Conservation (phyloP, 2,329 filamentous ascomycete species). For the Pyricularia pennisetigena region DNA sequence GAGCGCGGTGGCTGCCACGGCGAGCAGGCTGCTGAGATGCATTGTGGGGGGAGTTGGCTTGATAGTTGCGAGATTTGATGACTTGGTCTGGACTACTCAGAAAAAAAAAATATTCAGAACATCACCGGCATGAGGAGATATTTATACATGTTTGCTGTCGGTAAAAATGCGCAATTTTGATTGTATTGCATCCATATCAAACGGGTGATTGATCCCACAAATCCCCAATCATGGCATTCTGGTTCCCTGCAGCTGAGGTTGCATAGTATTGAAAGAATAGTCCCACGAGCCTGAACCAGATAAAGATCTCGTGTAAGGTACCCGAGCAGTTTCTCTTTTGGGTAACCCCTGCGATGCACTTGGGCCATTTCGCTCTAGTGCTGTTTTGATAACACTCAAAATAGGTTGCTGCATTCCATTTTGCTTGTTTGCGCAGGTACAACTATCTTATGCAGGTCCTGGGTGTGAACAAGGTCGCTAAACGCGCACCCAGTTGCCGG, state of each 20-base stretch:
- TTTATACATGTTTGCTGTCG: neutral
- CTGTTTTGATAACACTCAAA: neutral
- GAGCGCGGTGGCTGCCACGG: neutral
- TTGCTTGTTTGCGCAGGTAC: neutral
- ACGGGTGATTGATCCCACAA: neutral
- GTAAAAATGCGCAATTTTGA: neutral
- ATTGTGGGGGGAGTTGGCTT: neutral
- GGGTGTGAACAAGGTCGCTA: neutral
- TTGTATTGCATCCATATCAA: neutral
- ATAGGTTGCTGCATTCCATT: neutral
- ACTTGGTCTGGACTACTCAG: neutral
- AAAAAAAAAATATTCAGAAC: too few species aligned
- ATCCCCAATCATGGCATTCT: neutral
- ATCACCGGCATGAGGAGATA: neutral
- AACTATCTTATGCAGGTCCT: neutral
- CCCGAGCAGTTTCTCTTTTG: neutral
- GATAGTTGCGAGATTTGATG: neutral
- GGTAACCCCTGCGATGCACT: too few species aligned
- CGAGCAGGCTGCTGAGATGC: neutral
- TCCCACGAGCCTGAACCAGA: neutral
- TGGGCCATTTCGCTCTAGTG: neutral
- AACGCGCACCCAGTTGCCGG: neutral
- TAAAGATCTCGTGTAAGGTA: neutral
- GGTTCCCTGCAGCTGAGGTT: neutral
- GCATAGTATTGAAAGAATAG: neutral